A percentile compares a stretch with the other conserved stretches of the same genome.
Evolutionary conservation across 495 filamentous ascomycete species (phyloP).

Genomic region (Aspergillus diversus): DNA sequence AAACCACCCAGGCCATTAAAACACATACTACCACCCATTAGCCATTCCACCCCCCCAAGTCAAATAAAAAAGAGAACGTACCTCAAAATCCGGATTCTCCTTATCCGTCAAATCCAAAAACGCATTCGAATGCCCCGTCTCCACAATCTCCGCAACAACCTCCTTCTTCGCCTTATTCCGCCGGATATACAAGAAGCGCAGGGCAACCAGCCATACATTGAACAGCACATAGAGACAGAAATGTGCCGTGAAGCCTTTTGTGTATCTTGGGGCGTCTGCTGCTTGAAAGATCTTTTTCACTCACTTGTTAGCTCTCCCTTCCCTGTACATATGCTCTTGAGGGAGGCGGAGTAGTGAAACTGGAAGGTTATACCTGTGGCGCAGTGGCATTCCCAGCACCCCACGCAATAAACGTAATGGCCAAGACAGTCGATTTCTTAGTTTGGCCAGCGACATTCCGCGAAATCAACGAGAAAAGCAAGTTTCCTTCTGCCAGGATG

Average conservation of each 20-base stretch:
- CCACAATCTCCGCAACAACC: constrained; percentile 11
- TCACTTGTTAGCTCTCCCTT: not conserved
- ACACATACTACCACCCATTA: constrained; percentile 8
- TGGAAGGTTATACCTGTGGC: constrained; percentile 31
- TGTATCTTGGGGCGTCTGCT: constrained; percentile 33
- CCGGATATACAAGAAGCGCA: constrained; percentile 21
- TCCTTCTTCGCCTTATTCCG: constrained; percentile 20
- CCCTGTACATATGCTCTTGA: too few relatives aligned
- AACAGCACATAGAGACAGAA: constrained; percentile 29
- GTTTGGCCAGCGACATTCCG: constrained; percentile 65
- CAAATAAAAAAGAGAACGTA: constrained; percentile 42
- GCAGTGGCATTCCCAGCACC: constrained; percentile 35
- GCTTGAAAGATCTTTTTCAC: constrained; percentile 27
- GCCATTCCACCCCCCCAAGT: not conserved
- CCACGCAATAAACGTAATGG: constrained; percentile 33
- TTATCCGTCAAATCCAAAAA: constrained; percentile 63
- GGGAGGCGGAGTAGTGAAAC: not conserved
- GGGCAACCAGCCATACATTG: constrained; percentile 16
- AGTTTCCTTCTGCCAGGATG: constrained; percentile 27
- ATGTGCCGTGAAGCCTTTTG: constrained; percentile 27
- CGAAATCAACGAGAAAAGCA: constrained; percentile 50
- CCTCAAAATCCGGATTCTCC: constrained; percentile 58
- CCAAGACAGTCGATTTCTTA: constrained; percentile 53
- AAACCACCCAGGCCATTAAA: not conserved
- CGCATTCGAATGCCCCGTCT: constrained; percentile 28